Percentiles rank a stretch among this genome's conserved stretches.
Evolutionary conservation across 768 basidiomycete species (phyloP).

Genomic region (Mycena rosella): DNA sequence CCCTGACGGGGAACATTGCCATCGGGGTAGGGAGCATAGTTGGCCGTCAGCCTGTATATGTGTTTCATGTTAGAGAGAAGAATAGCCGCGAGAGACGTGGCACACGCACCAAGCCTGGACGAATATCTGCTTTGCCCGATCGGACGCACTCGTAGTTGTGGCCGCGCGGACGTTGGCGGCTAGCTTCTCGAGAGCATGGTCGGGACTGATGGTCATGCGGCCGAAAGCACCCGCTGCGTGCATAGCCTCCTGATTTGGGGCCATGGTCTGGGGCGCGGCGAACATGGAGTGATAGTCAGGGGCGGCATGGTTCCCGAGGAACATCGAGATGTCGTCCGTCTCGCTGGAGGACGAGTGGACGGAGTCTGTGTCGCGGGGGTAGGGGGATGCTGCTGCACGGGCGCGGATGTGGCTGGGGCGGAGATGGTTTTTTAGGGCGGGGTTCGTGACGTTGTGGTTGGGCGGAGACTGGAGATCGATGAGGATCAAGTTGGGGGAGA

Average conservation of each 20-base stretch:
- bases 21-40: constrained; percentile 92
- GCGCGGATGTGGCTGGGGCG: constrained; percentile 84
- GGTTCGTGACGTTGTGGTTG: constrained; percentile 81
- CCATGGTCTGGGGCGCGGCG: constrained; percentile 59
- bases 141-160: constrained; percentile 91
- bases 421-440: constrained; percentile 82
- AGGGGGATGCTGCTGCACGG: constrained; percentile 85
- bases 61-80: constrained; percentile 18
- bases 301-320: constrained; percentile 60
- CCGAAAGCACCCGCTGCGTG: constrained; percentile 82
- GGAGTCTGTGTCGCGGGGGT: constrained; percentile 87
- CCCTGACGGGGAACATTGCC: constrained; percentile 95
- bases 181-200: constrained; percentile 87
- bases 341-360: constrained; percentile 91
- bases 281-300: constrained; percentile 81
- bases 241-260: constrained; percentile 63
- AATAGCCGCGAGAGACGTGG: constrained; percentile 27
- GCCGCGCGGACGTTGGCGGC: constrained; percentile 90
- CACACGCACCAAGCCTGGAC: constrained; percentile 88
- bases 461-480: constrained; percentile 70
- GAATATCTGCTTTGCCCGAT: constrained; percentile 92
- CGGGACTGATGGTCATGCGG: constrained; percentile 80
- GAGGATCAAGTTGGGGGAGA: constrained; percentile 39
- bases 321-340: constrained; percentile 90
- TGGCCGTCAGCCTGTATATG: constrained; percentile 75